phyloP scores from a whole-genome alignment of 2,329 filamentous ascomycete genomes.

The Penicillium sp. region DNA sequence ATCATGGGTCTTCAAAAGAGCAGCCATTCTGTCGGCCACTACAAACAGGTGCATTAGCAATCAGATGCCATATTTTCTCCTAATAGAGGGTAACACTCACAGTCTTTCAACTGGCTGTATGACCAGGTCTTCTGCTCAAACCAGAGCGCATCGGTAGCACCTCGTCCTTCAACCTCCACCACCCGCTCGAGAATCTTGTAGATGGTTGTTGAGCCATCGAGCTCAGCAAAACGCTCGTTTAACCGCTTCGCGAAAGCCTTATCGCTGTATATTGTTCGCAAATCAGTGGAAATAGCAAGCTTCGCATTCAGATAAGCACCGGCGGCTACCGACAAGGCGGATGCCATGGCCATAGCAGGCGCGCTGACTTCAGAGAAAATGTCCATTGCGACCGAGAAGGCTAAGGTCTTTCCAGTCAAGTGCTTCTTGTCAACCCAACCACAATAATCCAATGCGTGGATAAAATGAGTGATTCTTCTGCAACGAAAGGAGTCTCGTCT shows the following conservation, averaged over 20 bases:
- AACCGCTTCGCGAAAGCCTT: slow-evolving; percentile 37
- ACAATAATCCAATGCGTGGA: neutral
- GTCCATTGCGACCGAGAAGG: slow-evolving; percentile 24
- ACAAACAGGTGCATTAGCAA: slow-evolving; percentile 9
- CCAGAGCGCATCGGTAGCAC: slow-evolving; percentile 47
- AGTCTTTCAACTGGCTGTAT: slow-evolving; percentile 46
- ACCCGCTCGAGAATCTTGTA: slow-evolving; percentile 47
- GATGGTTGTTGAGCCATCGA: slow-evolving; percentile 43
- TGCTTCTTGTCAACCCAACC: neutral
- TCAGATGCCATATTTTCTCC: neutral
- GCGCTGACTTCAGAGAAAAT: slow-evolving; percentile 29
- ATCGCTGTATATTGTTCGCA: slow-evolving; percentile 38
- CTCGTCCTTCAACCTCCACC: slow-evolving; percentile 41
- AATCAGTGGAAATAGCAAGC: slow-evolving; percentile 42
- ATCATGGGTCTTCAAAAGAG: slow-evolving; percentile 40
- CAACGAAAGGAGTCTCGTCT: neutral
- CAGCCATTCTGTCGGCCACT: slow-evolving; percentile 49
- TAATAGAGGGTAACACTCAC: slow-evolving; percentile 29
- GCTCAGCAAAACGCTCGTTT: slow-evolving; percentile 34
- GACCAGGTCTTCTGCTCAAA: slow-evolving; percentile 52
- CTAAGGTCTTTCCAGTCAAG: neutral
- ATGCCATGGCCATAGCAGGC: slow-evolving; percentile 35
- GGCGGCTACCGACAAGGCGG: slow-evolving; percentile 37
- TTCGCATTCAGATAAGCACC: slow-evolving; percentile 48
- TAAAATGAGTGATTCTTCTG: neutral